A percentile compares a stretch with the other conserved stretches of the same genome.
Evolutionary conservation across 768 basidiomycete genomes (phyloP).

Genomic region (Lactarius pseudohatsudake): DNA sequence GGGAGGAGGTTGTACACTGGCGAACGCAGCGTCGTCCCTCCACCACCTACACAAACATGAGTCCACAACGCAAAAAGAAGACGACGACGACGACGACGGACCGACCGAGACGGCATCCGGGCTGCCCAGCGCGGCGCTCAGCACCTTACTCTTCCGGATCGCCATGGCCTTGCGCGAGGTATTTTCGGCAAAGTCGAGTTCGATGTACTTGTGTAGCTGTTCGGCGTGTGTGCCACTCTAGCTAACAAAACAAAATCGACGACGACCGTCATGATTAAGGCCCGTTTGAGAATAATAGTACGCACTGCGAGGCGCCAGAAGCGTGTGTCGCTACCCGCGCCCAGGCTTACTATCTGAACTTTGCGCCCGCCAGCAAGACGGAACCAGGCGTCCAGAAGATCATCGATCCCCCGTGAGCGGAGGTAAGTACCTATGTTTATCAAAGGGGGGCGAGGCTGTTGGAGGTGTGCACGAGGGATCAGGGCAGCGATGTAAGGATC

Average conservation of each 20-base stretch:
- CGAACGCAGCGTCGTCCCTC: constrained; percentile 59
- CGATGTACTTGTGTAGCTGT: constrained; percentile 63
- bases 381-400: constrained; percentile 60
- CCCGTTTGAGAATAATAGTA: constrained; percentile 23
- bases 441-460: constrained; percentile 68
- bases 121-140: constrained; percentile 52
- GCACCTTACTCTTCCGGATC: constrained; percentile 65
- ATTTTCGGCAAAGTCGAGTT: constrained; percentile 88
- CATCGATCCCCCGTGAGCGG: constrained; percentile 77
- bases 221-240: constrained; percentile 59
- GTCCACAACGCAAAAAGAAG: not conserved
- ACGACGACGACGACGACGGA: constrained; percentile 37
- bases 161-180: constrained; percentile 81
- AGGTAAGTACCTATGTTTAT: constrained; percentile 96
- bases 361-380: constrained; percentile 43
- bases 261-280: not conserved
- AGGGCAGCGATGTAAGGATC: constrained; percentile 74
- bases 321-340: constrained; percentile 93
- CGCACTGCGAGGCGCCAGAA: constrained; percentile 90
- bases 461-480: constrained; percentile 64
- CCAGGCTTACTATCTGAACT: constrained; percentile 91
- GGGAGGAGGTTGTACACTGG: constrained; percentile 69
- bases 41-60: constrained; percentile 44
- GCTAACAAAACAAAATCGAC: constrained; percentile 13
- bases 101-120: constrained; percentile 45